Evolutionary conservation across 2,329 filamentous ascomycete genomes (phyloP), one percentile per base, ranked within the genome.

Genomic region (Metarhizium rileyi): DNA sequence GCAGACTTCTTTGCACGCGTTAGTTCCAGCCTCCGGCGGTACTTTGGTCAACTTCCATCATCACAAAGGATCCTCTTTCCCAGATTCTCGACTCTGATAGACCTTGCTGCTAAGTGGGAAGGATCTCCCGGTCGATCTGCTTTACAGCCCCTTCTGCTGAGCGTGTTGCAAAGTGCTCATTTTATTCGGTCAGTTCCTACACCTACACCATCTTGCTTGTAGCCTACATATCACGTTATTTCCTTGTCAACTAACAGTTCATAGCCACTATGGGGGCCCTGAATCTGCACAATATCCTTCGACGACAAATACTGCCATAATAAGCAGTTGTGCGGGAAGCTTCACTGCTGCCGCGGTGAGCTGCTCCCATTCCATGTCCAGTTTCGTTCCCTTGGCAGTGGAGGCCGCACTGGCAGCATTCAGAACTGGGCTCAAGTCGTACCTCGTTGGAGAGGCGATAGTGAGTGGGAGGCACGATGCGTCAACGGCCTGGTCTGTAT

Each of bases 321-420:
- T 62, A 10, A 59, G 60, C 3, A 54, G 59, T 5, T 61, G 60
- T 42, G 53, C 57, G 4, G 60, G 60, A 1, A 57, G 56, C 1
- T 60, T 61, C 42, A 54, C 60, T 8, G 59, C 60, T 2, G 58
- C 59, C 1, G 59, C 59, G 25, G 50, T 61, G 22, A 52, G 54
- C 36, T 55, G 55, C 18, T 59, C 59, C 7, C 42, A 46, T n/a
- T 59, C 60, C 2, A 48, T 61, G 3, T 47, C 53, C 14, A 56
- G 60, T 9, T 50, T 62, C 2, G 52, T 62, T 16, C 40, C 51
- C 7, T 8, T 55, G 8, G 57, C 57, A 8, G 52, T 58, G 2
- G 53, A 58, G 26, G 52, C 54, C 16, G 41, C 54, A 20, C 23
- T 56, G 25, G 36, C 49, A 35, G 49, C 58, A 16, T 54, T 61